phyloP scores from a whole-genome alignment of 2,329 filamentous ascomycete species.

The Pseudogymnoascus sp. region DNA sequence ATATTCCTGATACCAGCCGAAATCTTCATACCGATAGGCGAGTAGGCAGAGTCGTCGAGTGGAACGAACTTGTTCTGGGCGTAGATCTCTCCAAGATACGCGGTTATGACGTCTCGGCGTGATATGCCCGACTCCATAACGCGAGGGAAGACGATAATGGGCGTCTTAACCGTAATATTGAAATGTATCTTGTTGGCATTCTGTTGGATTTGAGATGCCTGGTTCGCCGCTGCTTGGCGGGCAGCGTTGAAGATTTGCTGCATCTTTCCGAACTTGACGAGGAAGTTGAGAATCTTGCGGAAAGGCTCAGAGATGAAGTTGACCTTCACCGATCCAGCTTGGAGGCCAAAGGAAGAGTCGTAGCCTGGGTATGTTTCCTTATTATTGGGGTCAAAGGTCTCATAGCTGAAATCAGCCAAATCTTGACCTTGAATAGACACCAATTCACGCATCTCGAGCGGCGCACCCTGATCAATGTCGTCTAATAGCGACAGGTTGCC shows the following conservation, averaged over 20 bases:
- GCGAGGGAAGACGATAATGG: conserved; percentile 90
- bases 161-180: conserved; percentile 86
- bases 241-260: conserved; percentile 98
- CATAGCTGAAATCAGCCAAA: conserved; percentile 92
- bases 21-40: conserved; percentile 78
- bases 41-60: conserved; percentile 65
- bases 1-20: conserved; percentile 88
- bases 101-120: conserved; percentile 75
- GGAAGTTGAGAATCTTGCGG: conserved; percentile 93
- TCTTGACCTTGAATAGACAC: conserved; percentile 94
- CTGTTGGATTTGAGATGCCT: conserved; percentile 88
- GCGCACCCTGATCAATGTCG: conserved; percentile 85
- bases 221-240: conserved; percentile 83
- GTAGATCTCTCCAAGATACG: conserved; percentile 94
- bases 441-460: conserved; percentile 70
- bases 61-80: conserved; percentile 87
- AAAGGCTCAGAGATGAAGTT: conserved; percentile 97
- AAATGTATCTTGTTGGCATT: conserved; percentile 87
- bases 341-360: conserved; percentile 81
- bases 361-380: conserved; percentile 77
- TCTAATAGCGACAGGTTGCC: conserved; percentile 85
- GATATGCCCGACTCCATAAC: conserved; percentile 61
- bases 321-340: conserved; percentile 90
- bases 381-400: conserved; percentile 76
- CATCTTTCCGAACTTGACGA: conserved; percentile 99